Conservation (phyloP, 306 rosid species). For the Vigna trinervia region DNA sequence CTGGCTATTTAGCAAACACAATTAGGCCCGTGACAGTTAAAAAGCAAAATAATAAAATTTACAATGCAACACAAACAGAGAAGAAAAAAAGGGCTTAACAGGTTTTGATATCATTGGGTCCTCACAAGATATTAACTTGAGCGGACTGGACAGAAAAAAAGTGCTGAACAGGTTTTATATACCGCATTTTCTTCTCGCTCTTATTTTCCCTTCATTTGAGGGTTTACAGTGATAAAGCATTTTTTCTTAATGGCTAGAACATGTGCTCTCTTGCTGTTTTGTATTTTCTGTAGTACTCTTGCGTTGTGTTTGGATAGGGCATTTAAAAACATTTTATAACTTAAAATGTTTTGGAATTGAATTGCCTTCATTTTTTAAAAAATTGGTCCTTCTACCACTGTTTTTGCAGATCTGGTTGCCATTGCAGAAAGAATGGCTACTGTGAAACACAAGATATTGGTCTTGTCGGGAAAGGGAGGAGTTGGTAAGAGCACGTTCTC, state of each 20-base stretch:
- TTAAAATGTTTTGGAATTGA: neutral
- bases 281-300: neutral
- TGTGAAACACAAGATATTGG: slow-evolving; percentile 91
- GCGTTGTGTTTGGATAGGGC: neutral
- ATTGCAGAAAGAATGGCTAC: slow-evolving; percentile 92
- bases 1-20: neutral
- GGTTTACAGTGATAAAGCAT: slow-evolving; percentile 6
- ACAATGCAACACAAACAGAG: neutral
- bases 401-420: slow-evolving; percentile 72
- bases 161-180: neutral
- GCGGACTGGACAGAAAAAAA: neutral
- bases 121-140: neutral
- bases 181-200: neutral
- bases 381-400: slow-evolving; percentile 19
- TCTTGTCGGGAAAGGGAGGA: slow-evolving; percentile 95
- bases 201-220: slow-evolving; percentile 18
- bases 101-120: neutral
- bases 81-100: neutral
- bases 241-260: neutral
- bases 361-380: neutral
- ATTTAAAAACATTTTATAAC: neutral
- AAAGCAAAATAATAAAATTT: neutral
- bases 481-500: slow-evolving; percentile 98
- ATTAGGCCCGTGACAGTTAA: neutral
- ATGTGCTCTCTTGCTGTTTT: neutral